Base-by-base conservation (phyloP, 2,329 filamentous ascomycete genomes). In the Aureobasidium sp. region DNA sequence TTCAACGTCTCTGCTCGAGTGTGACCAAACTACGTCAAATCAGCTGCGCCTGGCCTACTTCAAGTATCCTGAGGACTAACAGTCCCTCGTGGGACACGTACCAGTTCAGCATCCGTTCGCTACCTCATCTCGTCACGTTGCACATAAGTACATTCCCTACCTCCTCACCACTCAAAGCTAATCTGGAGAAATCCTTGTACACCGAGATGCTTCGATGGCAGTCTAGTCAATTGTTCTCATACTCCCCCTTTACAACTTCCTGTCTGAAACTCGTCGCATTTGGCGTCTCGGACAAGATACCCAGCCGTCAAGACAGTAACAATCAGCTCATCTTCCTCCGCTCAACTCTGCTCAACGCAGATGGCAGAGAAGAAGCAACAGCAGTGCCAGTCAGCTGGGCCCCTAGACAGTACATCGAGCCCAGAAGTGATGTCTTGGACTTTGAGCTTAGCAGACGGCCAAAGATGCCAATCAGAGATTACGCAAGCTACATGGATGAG, bases 111-210 rank as follows among this genome's bases (percentile, higher is more conserved):
- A 67, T 36, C 47, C 37, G 49, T 62, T 65, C 65, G 20, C 68
- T 81, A 14, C 68, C 70, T 11, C 67, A 75, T 36, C 70, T 81
- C 9, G 71, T 77, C 5, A 79, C 78, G 0, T 68, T 81, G 20
- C 78, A 81, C 63, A 77, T 81, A 64, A 78, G 77, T 0, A 78
- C 76, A 5, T 81, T 78, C 76, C 79, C 79, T 5, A 78, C 67
- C 25, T 78, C 77, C 64, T 72, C 70, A 42, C 76, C 76, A 41
- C 76, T 76, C 8, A 60, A 60, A 22, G 34, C 17, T 36, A 51
- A 49, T 27, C 1, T 74, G 71, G 3, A 69, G 69, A 29, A 66
- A 34, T 9, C 31, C 15, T 42, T 42, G 15, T 60, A 60, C 9
- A 42, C 36, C 11, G 57, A 49, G 20, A 25, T 60, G 22, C 45